Percentiles rank a stretch among this genome's conserved stretches.
Conservation (phyloP, 345 rosid genomes). For the Trapa bicornis region DNA sequence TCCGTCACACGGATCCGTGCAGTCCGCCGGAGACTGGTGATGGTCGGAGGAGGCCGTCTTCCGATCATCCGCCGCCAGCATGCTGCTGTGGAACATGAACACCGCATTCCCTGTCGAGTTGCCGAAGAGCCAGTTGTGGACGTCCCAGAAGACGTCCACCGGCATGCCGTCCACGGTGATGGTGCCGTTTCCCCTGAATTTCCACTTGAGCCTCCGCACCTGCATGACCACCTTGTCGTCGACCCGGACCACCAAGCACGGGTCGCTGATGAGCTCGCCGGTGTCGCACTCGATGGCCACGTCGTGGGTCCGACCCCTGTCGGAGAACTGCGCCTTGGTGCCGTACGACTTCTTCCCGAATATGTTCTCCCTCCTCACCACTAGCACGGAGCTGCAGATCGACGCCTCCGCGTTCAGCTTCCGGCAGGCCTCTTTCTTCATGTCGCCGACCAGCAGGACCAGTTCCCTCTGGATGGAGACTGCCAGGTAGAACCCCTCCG, state of each 20-base stretch:
- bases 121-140: slow-evolving; percentile 86
- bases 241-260: slow-evolving; percentile 64
- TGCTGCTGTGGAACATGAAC: slow-evolving; percentile 77
- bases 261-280: slow-evolving; percentile 37
- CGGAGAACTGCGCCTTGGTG: slow-evolving; percentile 61
- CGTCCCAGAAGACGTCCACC: slow-evolving; percentile 92
- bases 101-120: slow-evolving; percentile 62
- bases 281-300: slow-evolving; percentile 73
- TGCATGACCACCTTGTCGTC: slow-evolving; percentile 67
- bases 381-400: slow-evolving; percentile 31
- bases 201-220: slow-evolving; percentile 79
- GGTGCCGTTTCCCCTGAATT: slow-evolving; percentile 81
- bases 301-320: slow-evolving; percentile 57
- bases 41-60: slow-evolving; percentile 16
- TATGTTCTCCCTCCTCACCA: slow-evolving; percentile 67
- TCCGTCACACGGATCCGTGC: slow-evolving; percentile 5
- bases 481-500: slow-evolving; percentile 57
- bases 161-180: slow-evolving; percentile 72
- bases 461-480: slow-evolving; percentile 50
- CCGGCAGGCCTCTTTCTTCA: slow-evolving; percentile 66
- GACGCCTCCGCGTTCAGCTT: slow-evolving; percentile 36
- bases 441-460: slow-evolving; percentile 68
- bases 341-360: slow-evolving; percentile 72
- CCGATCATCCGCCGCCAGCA: slow-evolving; percentile 6
- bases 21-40: slow-evolving; percentile 9